A percentile compares a stretch with the other conserved stretches of the same genome.
Evolutionary conservation across 345 rosid genomes (phyloP).

Genomic region (Salix suchowensis): DNA sequence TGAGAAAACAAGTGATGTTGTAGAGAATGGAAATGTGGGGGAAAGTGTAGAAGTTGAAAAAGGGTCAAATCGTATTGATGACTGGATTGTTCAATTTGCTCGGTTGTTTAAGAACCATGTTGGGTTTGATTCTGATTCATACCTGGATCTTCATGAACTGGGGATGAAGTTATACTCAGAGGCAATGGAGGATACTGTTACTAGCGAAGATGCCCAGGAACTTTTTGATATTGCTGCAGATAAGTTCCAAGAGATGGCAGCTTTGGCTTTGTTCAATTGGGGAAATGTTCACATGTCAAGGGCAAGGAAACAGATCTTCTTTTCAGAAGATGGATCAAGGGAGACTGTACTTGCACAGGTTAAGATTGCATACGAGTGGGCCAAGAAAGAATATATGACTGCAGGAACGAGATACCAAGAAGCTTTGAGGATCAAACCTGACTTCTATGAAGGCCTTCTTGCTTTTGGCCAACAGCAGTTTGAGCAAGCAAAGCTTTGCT

Average conservation of each 20-base stretch:
- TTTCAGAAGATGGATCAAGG: constrained; percentile 61
- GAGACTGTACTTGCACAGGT: constrained; percentile 53
- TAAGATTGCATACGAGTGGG: constrained; percentile 67
- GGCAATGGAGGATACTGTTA: constrained; percentile 88
- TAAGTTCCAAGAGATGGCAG: constrained; percentile 97
- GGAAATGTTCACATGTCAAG: constrained; percentile 91
- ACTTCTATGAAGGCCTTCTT: constrained; percentile 85
- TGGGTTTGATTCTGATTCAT: constrained; percentile 93
- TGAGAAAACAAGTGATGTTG: constrained; percentile 26
- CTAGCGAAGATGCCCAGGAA: constrained; percentile 81
- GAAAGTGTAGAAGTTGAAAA: constrained; percentile 34
- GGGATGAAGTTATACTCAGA: constrained; percentile 91
- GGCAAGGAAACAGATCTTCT: constrained; percentile 67
- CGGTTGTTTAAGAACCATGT: constrained; percentile 86
- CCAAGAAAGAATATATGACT: constrained; percentile 58
- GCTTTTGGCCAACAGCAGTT: constrained; percentile 96
- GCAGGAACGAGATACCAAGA: constrained; percentile 78
- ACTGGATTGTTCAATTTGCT: constrained; percentile 92
- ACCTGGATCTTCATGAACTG: constrained; percentile 83
- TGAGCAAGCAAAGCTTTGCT: constrained; percentile 92
- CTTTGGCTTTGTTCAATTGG: constrained; percentile 92
- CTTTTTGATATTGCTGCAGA: constrained; percentile 80
- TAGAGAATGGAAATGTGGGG: constrained; percentile 45
- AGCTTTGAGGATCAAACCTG: constrained; percentile 75
- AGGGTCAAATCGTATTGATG: constrained; percentile 46